A percentile compares a stretch with the other conserved stretches of the same genome.
Evolutionary conservation across 768 basidiomycete genomes (phyloP).

Genomic region (Lentinula raphanica): DNA sequence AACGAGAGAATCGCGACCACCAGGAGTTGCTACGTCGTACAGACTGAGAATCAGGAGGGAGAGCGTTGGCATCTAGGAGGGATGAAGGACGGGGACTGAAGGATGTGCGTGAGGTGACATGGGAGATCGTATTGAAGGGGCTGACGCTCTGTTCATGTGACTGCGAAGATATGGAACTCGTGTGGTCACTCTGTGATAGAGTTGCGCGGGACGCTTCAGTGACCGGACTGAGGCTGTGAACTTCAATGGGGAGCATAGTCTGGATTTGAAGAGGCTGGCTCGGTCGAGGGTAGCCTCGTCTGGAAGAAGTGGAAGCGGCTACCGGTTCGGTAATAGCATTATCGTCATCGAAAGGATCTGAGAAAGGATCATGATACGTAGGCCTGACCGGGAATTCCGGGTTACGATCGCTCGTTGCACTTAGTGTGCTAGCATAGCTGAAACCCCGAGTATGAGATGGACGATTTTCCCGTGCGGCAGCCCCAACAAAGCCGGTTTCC

Average conservation of each 20-base stretch:
- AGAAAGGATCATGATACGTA: conserved; percentile 19
- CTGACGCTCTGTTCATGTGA: conserved; percentile 28
- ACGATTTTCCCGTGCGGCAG: conserved; percentile 15
- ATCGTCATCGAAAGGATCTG: conserved; percentile 35
- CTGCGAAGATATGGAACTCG: conserved; percentile 19
- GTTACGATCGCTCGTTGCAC: conserved; percentile 38
- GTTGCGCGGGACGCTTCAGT: conserved; percentile 22
- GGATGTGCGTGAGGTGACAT: conserved; percentile 17
- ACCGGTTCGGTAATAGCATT: conserved; percentile 28
- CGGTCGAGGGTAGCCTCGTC: conserved; percentile 6
- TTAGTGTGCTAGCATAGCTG: conserved; percentile 33
- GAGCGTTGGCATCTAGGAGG: conserved; percentile 26
- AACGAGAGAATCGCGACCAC: conserved; percentile 72
- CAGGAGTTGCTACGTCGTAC: conserved; percentile 68
- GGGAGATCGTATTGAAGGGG: conserved; percentile 27
- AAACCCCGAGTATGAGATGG: conserved; percentile 26
- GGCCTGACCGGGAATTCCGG: conserved; percentile 12
- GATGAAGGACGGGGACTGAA: conserved; percentile 20
- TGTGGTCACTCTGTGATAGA: conserved; percentile 18
- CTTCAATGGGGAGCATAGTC: conserved; percentile 14
- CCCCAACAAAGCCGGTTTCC: conserved; percentile 23
- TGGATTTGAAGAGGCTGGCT: conserved; percentile 6
- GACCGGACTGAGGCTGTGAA: conserved; percentile 26
- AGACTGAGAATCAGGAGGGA: conserved; percentile 25
- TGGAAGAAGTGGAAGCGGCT: conserved; percentile 19